Evolutionary conservation across 768 basidiomycete genomes (phyloP).

Genomic region (Panellus pusillus): DNA sequence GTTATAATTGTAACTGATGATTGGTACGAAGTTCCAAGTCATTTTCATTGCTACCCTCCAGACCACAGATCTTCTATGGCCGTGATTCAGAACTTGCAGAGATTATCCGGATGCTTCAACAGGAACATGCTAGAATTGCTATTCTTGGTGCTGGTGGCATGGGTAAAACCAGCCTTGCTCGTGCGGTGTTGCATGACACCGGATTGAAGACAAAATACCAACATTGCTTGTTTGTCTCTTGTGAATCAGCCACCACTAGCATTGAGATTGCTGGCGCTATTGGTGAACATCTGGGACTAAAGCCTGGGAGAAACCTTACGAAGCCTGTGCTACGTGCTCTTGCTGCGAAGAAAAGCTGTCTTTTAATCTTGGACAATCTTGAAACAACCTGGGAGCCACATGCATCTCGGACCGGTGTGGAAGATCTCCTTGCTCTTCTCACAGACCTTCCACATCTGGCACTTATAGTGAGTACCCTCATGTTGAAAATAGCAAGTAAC

Average conservation of each 20-base stretch:
- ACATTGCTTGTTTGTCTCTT: background rate
- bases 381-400: constrained; percentile 2
- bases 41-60: too few relatives aligned
- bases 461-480: background rate
- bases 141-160: too few relatives aligned
- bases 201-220: too few relatives aligned
- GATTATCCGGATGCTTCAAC: too few relatives aligned
- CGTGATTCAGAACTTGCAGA: too few relatives aligned
- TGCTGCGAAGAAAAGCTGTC: background rate
- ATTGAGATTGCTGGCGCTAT: background rate
- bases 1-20: too few relatives aligned
- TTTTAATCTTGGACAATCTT: background rate
- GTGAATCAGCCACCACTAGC: background rate
- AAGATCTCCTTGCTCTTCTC: background rate
- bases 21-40: too few relatives aligned
- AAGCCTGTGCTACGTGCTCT: background rate
- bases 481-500: too few relatives aligned
- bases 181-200: too few relatives aligned
- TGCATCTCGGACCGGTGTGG: background rate
- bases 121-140: too few relatives aligned
- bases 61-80: too few relatives aligned
- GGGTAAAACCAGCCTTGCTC: too few relatives aligned
- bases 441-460: background rate
- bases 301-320: background rate
- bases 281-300: background rate